Base-by-base conservation (phyloP, 1,284 basidiomycete species). In the Apiotrichum gracile region DNA sequence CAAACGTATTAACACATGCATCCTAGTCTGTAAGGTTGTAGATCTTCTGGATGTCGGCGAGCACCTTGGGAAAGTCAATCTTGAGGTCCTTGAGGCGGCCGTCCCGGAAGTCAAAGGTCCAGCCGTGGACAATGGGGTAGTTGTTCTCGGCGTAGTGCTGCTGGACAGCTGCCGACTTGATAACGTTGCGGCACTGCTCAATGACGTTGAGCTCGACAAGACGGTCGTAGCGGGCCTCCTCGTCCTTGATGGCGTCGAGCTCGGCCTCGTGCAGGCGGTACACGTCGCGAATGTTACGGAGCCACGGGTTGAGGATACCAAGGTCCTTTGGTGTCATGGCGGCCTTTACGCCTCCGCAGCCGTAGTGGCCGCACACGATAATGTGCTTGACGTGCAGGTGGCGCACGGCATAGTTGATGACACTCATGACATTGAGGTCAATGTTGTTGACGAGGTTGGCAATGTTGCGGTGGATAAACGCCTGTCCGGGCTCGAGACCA, bases 381-480 rank as follows among this genome's bases (percentile, higher is more conserved):
- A 58, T 58, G 57, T 58, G 57, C 57, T 58, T 58, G 47, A 58
- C 57, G 25, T 58, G 45, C 19, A 58, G 50, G 50, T 58, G 57
- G 47, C 50, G 43, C 26, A 58, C 57, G 33, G 52, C 57, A 29
- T 58, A 58, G 52, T 58, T 55, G 57, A 58, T 52, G n/a, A 58
- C 57, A 47, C 39, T 38, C 57, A 58, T 58, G n/a, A 37, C 52
- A 29, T 39, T 50, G 16, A 58, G 52, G 57, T 58, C 57, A 22
- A 55, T 39, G 43, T 54, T 58, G 57, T 50, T 52, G 27, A 58
- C 57, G 31, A 58, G 37, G 50, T 58, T 58, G 38, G 57, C 57
- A 40, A 58, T 58, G 57, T 58, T 58, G 50, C 57, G 52, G 57
- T 58, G 57, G 57, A 58, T 58, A 37, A 58, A 58, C 16, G 57